Evolutionary conservation across 2,329 filamentous ascomycete genomes (phyloP).

Genomic region (Alternaria consortialis): DNA sequence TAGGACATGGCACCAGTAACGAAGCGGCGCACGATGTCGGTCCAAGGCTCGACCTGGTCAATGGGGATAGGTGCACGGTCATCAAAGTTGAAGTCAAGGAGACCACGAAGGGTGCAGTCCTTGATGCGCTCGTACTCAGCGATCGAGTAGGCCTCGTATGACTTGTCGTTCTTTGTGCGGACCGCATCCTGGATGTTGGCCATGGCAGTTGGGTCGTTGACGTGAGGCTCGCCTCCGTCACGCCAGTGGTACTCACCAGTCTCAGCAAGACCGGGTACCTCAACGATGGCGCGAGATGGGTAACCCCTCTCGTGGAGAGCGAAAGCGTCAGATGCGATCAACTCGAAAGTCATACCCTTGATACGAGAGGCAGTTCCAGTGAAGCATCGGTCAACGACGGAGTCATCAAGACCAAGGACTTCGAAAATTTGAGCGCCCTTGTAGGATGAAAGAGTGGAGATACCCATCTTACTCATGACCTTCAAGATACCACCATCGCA

Average conservation of each 20-base stretch:
- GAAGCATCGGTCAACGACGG: slow-evolving; percentile 93
- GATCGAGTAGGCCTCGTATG: slow-evolving; percentile 93
- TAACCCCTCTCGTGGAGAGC: slow-evolving; percentile 94
- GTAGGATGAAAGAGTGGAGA: slow-evolving; percentile 93
- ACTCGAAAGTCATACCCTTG: slow-evolving; percentile 90
- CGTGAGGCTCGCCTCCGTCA: slow-evolving; percentile 91
- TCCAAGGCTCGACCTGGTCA: slow-evolving; percentile 98
- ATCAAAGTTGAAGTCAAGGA: slow-evolving; percentile 96
- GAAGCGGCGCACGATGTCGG: slow-evolving; percentile 94
- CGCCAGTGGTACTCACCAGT: slow-evolving; percentile 99
- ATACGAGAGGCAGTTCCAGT: slow-evolving; percentile 93
- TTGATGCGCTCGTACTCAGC: slow-evolving; percentile 97
- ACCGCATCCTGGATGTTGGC: slow-evolving; percentile 98
- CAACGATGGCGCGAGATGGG: slow-evolving; percentile 78
- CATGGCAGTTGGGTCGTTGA: slow-evolving; percentile 94
- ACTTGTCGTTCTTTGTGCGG: slow-evolving; percentile 97
- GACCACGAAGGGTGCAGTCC: slow-evolving; percentile 90
- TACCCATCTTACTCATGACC: slow-evolving; percentile 99
- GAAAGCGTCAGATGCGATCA: slow-evolving; percentile 93
- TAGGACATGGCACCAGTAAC: slow-evolving; percentile 99
- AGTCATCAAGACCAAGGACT: slow-evolving; percentile 90
- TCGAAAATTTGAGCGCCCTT: slow-evolving; percentile 99
- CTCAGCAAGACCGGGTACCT: slow-evolving; percentile 82
- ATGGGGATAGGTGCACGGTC: slow-evolving; percentile 85
- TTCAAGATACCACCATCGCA: slow-evolving; percentile 96